A percentile compares a stretch with the other conserved stretches of the same genome.
These are phyloP conservation scores for Pythium myriotylum DNA, from an alignment of 352 stramenopile species.

Conservation along the genomic window DNA sequence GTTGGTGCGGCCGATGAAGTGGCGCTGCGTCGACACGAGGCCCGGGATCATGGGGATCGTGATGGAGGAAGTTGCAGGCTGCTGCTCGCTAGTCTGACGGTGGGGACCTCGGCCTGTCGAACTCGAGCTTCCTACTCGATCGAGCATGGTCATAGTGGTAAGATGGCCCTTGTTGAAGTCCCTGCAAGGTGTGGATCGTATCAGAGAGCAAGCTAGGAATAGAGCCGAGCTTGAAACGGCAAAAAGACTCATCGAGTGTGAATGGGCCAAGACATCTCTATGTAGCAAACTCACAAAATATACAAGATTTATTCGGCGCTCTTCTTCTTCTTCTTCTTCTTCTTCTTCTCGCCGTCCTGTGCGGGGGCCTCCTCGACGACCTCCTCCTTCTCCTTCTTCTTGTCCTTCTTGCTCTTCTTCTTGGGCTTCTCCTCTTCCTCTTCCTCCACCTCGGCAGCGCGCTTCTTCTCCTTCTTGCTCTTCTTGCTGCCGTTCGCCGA, in stretches of 20 bases:
- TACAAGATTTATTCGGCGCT: conserved; percentile 34
- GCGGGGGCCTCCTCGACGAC: conserved; percentile 34
- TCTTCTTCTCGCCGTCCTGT: conserved; percentile 76
- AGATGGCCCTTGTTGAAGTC: too few species aligned
- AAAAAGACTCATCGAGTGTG: neutral
- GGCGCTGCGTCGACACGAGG: conserved; percentile 52
- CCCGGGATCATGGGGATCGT: conserved; percentile 54
- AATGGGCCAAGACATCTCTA: neutral
- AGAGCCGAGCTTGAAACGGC: neutral
- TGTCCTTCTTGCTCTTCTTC: conserved; percentile 77
- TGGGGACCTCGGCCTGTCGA: too few species aligned
- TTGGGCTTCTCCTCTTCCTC: conserved; percentile 66
- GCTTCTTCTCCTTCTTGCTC: conserved; percentile 84
- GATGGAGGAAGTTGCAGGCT: neutral
- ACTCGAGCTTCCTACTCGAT: neutral
- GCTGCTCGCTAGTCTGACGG: too few species aligned
- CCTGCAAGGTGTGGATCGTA: too few species aligned
- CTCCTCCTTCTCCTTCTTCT: conserved; percentile 44
- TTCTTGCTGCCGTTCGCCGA: conserved; percentile 46
- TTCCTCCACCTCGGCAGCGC: conserved; percentile 68
- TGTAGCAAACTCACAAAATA: conserved; percentile 16
- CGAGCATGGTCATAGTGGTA: neutral
- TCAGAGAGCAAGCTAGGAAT: neutral
- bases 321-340: conserved; percentile 83
- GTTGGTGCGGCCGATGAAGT: conserved; percentile 44